Conservation (phyloP, 345 rosid species). For the Gossypium arboreum region DNA sequence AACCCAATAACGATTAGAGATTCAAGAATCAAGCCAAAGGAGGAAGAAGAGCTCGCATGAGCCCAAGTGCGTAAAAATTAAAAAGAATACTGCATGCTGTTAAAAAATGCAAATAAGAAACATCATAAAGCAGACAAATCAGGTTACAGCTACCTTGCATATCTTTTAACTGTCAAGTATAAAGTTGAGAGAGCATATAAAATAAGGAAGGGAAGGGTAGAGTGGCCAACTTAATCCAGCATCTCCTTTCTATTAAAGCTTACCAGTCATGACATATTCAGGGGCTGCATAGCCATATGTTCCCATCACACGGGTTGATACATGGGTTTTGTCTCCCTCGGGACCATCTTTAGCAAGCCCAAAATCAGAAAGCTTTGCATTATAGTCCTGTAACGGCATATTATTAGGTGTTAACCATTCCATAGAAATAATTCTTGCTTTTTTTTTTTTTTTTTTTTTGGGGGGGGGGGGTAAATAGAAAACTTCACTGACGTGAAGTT, state of each 20-base stretch:
- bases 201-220: neutral
- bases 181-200: neutral
- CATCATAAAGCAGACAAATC: neutral
- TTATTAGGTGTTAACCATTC: slow-evolving; percentile 16
- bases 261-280: slow-evolving; percentile 98
- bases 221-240: neutral
- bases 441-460: neutral
- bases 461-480: neutral
- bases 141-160: neutral
- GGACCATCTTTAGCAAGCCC: slow-evolving; percentile 99
- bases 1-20: neutral
- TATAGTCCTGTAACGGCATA: slow-evolving; percentile 63
- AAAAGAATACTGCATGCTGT: no score
- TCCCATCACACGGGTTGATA: slow-evolving; percentile 97
- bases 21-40: neutral
- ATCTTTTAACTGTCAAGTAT: neutral
- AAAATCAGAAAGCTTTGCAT: slow-evolving; percentile 93
- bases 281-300: slow-evolving; percentile 99
- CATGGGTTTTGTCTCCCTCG: slow-evolving; percentile 97
- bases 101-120: neutral
- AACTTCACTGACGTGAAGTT: neutral
- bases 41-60: neutral
- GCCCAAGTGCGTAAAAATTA: neutral
- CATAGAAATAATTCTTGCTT: neutral
- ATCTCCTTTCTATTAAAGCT: slow-evolving; percentile 20